Percentiles rank a stretch among this genome's conserved stretches.
Conservation (phyloP, 805 yeast species). For the Blastobotrys mokoenaii region DNA sequence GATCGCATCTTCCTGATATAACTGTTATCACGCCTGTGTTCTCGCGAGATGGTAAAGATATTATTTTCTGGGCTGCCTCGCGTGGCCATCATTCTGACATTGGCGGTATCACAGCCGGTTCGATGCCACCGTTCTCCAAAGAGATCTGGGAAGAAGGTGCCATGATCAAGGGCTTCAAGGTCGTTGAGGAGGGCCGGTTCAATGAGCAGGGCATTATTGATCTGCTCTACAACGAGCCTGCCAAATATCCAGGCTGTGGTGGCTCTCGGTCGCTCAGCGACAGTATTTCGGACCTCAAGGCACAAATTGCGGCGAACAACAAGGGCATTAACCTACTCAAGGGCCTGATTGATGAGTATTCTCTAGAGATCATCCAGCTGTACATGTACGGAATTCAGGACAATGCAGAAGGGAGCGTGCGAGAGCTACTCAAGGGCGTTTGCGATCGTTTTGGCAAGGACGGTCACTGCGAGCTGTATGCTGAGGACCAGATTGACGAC, state of each 20-base stretch:
- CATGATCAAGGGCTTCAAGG: slow-evolving; percentile 65
- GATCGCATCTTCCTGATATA: slow-evolving; percentile 83
- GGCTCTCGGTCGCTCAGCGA: slow-evolving; percentile 83
- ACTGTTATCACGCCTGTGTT: slow-evolving; percentile 90
- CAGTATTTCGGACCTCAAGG: slow-evolving; percentile 74
- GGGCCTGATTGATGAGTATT: slow-evolving; percentile 53
- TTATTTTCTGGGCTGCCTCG: slow-evolving; percentile 84
- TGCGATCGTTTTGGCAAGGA: slow-evolving; percentile 34
- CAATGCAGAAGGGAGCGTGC: slow-evolving; percentile 70
- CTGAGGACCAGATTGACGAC: slow-evolving; percentile 28
- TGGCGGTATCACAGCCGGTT: slow-evolving; percentile 86
- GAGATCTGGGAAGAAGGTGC: slow-evolving; percentile 89
- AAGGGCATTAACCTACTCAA: slow-evolving; percentile 68
- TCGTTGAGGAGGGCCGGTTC: slow-evolving; percentile 64
- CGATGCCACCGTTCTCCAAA: slow-evolving; percentile 90
- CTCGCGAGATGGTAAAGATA: slow-evolving; percentile 38
- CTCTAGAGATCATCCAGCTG: slow-evolving; percentile 47
- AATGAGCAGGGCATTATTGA: slow-evolving; percentile 63
- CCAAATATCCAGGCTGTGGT: slow-evolving; percentile 74
- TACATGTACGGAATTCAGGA: slow-evolving; percentile 80
- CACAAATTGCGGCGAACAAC: slow-evolving; percentile 83
- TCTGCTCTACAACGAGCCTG: slow-evolving; percentile 63
- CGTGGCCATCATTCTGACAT: slow-evolving; percentile 96
- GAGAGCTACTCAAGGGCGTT: slow-evolving; percentile 40
- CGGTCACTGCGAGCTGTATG: slow-evolving; percentile 11